Percentiles rank a stretch among this genome's conserved stretches.
These are phyloP conservation scores for Physcomitrium patens DNA, from an alignment of 225 moss, liverwort and hornwort species.

Conservation along the genomic window DNA sequence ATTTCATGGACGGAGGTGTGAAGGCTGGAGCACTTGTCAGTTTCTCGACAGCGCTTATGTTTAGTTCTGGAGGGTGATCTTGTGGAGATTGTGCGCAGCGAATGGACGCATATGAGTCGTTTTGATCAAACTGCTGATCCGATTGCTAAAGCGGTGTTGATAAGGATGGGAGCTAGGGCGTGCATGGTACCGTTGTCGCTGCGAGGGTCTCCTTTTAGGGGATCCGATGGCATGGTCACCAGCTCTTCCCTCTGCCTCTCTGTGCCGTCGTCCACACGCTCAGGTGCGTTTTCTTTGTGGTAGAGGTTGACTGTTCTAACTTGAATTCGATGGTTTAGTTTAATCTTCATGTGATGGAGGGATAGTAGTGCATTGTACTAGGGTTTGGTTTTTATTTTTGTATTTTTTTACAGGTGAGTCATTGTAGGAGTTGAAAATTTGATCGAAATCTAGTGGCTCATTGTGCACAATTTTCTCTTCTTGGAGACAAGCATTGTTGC, in stretches of 20 bases:
- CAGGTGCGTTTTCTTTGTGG: slow-evolving; percentile 15
- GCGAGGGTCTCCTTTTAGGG: slow-evolving; percentile 14
- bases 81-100: no score
- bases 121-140: no score
- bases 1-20: no score
- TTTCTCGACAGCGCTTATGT: no score
- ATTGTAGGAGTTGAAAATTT: background rate
- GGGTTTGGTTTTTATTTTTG: no score
- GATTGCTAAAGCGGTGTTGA: background rate
- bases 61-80: no score
- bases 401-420: background rate
- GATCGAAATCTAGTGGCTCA: background rate
- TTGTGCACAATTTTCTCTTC: no score
- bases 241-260: slow-evolving; percentile 12
- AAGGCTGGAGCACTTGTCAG: no score
- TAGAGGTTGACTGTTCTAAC: background rate
- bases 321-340: background rate
- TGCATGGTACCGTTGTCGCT: slow-evolving; percentile 22
- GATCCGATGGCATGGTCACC: slow-evolving; percentile 28
- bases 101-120: no score
- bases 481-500: background rate
- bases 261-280: background rate
- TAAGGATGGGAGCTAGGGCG: slow-evolving; percentile 21
- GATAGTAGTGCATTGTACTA: background rate
- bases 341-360: background rate